phyloP scores from a whole-genome alignment of 441 rosid genomes.

The Isatis lusitanica region DNA sequence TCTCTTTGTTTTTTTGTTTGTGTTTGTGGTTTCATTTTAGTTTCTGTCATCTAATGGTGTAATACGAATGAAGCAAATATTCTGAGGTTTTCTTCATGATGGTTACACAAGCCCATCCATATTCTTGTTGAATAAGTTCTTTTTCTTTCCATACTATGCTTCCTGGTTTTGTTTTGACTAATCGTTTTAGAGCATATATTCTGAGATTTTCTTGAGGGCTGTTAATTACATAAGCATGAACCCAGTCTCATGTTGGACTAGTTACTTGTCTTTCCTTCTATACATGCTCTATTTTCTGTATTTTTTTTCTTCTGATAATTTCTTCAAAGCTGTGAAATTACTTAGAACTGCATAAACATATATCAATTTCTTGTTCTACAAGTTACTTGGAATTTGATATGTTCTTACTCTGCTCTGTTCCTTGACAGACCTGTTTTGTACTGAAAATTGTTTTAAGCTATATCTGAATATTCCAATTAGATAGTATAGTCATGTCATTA shows the following conservation, averaged over 20 bases:
- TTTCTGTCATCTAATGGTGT: background rate
- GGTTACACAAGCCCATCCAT: too few species aligned
- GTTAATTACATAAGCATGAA: background rate
- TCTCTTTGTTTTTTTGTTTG: background rate
- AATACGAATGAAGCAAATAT: background rate
- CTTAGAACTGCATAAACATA: background rate
- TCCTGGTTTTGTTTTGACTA: too few species aligned
- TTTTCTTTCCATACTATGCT: too few species aligned
- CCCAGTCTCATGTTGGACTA: background rate
- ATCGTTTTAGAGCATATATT: too few species aligned
- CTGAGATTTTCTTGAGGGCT: background rate
- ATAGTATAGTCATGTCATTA: background rate
- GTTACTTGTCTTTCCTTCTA: background rate
- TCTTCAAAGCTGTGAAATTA: background rate
- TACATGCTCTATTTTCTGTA: background rate
- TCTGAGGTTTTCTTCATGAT: too few species aligned
- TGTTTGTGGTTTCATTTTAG: background rate
- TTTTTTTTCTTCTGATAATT: background rate
- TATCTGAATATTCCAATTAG: background rate
- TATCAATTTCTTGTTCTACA: background rate
- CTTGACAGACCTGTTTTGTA: background rate
- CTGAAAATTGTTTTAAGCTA: background rate
- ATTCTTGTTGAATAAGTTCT: too few species aligned
- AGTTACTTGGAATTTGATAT: background rate
- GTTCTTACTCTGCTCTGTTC: constrained; percentile 1